A percentile compares a stretch with the other conserved stretches of the same genome.
Conservation (phyloP, 164 flowering plant genomes). For the Pachysandra terminalis region DNA sequence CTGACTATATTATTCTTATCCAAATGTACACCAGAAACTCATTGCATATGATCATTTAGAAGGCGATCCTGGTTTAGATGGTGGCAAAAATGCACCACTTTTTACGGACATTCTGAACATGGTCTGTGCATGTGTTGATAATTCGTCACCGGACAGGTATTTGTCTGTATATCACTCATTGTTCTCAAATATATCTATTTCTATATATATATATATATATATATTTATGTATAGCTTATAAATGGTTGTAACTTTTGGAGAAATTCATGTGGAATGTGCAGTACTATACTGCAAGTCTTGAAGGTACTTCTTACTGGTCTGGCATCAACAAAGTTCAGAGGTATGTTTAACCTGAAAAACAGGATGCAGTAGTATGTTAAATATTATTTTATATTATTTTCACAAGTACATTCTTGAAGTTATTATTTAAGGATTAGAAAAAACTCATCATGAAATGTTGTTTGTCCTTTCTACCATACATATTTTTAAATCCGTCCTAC, state of each 20-base stretch:
- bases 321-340: constrained; percentile 88
- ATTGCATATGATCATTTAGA: constrained; percentile 98
- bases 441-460: no score
- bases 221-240: constrained; percentile 4
- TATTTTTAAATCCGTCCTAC: no score
- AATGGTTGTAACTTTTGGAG: constrained; percentile 17
- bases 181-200: background rate
- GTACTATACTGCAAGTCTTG: constrained; percentile 92
- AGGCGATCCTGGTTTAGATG: constrained; percentile 98
- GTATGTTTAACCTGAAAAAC: constrained; percentile 30
- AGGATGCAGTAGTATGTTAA: background rate
- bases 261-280: constrained; percentile 39
- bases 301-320: constrained; percentile 98
- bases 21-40: constrained; percentile 63
- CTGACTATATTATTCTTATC: constrained; percentile 2
- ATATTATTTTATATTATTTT: background rate
- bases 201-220: no score
- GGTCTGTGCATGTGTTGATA: constrained; percentile 88
- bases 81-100: constrained; percentile 66
- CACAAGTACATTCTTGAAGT: no score
- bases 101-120: constrained; percentile 82
- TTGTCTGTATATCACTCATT: constrained; percentile 6
- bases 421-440: no score
- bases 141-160: constrained; percentile 95
- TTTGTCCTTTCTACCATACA: no score